A percentile compares a stretch with the other conserved stretches of the same genome.
Evolutionary conservation across 177 flowering plant species (phyloP).

Genomic region (Telopea speciosissima): DNA sequence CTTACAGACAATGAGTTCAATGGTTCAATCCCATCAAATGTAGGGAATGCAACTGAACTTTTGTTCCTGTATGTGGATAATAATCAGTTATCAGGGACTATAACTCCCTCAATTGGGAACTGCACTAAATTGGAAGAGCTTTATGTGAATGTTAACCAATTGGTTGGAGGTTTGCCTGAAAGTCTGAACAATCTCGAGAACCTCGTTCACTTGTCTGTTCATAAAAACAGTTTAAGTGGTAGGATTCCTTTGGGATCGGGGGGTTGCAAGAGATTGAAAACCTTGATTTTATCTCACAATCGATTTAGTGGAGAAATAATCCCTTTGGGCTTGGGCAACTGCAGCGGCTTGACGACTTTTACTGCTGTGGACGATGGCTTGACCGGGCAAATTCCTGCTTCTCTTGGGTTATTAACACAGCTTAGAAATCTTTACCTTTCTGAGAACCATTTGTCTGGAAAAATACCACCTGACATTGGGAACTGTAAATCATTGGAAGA

Average conservation of each 20-base stretch:
- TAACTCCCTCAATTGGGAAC: background rate
- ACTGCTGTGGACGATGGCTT: slow-evolving; percentile 24
- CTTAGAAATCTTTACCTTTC: slow-evolving; percentile 34
- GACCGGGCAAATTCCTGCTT: slow-evolving; percentile 43
- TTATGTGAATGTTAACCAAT: background rate
- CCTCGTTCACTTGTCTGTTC: background rate
- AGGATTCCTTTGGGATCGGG: background rate
- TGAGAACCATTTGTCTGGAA: slow-evolving; percentile 40
- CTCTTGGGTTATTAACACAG: slow-evolving; percentile 36
- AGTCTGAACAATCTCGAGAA: background rate
- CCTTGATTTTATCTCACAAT: background rate
- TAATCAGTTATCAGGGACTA: too few relatives aligned
- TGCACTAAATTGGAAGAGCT: background rate
- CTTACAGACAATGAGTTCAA: too few relatives aligned
- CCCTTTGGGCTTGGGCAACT: background rate
- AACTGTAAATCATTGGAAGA: slow-evolving; percentile 33
- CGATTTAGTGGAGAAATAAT: background rate
- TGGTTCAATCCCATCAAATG: too few relatives aligned
- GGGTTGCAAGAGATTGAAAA: background rate
- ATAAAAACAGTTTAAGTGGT: background rate
- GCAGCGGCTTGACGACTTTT: slow-evolving; percentile 5
- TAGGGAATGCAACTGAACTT: too few relatives aligned
- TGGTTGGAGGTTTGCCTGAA: background rate
- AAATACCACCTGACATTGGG: slow-evolving; percentile 51
- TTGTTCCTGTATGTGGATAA: too few relatives aligned